phyloP scores from a whole-genome alignment of 2,329 filamentous ascomycete species.

The Dothideomycetes sp. region DNA sequence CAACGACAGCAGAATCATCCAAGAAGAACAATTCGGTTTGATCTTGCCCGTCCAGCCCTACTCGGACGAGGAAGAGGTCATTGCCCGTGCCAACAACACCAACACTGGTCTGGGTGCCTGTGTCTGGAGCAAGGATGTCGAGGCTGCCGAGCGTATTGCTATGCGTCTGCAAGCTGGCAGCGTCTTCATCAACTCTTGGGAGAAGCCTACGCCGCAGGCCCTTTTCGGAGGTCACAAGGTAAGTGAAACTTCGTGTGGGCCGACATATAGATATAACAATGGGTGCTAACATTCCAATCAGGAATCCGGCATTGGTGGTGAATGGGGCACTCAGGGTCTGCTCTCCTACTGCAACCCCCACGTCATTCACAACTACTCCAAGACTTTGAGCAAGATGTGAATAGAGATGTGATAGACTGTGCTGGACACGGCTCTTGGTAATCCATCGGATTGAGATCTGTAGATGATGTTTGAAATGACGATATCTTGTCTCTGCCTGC shows the following conservation, averaged over 20 bases:
- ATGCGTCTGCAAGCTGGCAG: constrained; percentile 43
- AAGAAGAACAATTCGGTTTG: constrained; percentile 43
- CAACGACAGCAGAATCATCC: constrained; percentile 30
- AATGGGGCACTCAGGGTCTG: constrained; percentile 42
- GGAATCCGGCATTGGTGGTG: constrained; percentile 67
- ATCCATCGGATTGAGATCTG: no score
- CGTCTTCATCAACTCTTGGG: constrained; percentile 47
- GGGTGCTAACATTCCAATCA: constrained; percentile 44
- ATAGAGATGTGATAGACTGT: no score
- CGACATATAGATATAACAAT: constrained; percentile 7
- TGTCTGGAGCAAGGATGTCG: constrained; percentile 44
- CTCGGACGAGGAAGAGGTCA: constrained; percentile 38
- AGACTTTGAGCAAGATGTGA: constrained; percentile 22
- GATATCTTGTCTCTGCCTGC: no score
- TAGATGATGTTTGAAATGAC: no score
- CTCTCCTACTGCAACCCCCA: constrained; percentile 40
- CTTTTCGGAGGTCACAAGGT: constrained; percentile 60
- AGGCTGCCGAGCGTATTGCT: constrained; percentile 40
- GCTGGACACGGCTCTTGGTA: no score
- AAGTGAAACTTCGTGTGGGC: constrained; percentile 48
- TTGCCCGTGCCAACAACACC: constrained; percentile 40
- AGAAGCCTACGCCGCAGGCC: constrained; percentile 39
- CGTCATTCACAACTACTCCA: constrained; percentile 40
- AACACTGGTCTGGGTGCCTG: constrained; percentile 45
- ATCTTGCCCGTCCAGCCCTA: constrained; percentile 40